Base-by-base conservation (phyloP, 2,329 filamentous ascomycete species). In the Colletotrichum euphorbiae region DNA sequence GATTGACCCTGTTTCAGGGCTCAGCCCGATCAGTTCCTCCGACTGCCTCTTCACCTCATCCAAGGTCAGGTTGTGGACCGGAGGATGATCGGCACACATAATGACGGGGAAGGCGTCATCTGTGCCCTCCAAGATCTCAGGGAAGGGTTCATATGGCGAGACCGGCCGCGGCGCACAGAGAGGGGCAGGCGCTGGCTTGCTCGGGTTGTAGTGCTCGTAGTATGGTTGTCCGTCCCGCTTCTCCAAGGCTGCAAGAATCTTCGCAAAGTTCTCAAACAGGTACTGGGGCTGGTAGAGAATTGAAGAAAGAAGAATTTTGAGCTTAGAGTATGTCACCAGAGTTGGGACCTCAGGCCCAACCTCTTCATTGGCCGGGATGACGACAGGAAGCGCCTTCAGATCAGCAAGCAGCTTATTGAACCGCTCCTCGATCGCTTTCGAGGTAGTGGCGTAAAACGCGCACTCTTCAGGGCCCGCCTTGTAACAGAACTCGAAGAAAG, bases 401-500 rank as follows among this genome's bases (percentile, higher is more conserved):
- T 69, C 69, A 2, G 76, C 71, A 11, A 87, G 78, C 0, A 88
- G 75, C 3, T 65, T 64, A 5, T 74, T 70, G 17, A 86, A 76
- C 0, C 81, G 76, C 8, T 76, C 52, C 46, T 81, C 75, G 60
- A 86, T 80, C n/a, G 75, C 75, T 0, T 71, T 71, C 0, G 83
- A 75, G 0, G 78, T 76, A 0, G 73, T 51, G 1, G 76, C 78
- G 69, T 80, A 79, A 48, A 88, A 79, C 1, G 79, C 79, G 62
- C 85, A 89, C 6, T 75, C 79, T 0, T 77, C 68, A 0, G 85
- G 84, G 0, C 85, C 85, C 17, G 83, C 87, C 46, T 80, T 76
- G 72, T 84, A 81, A 72, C 89, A 91, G 45, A 82, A 81, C 17
- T 78, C 76, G 71, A 85, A 87, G 65, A 90, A 89, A 17, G 77